phyloP scores from a whole-genome alignment of 2,329 filamentous ascomycete species.

The Amphichorda felina region DNA sequence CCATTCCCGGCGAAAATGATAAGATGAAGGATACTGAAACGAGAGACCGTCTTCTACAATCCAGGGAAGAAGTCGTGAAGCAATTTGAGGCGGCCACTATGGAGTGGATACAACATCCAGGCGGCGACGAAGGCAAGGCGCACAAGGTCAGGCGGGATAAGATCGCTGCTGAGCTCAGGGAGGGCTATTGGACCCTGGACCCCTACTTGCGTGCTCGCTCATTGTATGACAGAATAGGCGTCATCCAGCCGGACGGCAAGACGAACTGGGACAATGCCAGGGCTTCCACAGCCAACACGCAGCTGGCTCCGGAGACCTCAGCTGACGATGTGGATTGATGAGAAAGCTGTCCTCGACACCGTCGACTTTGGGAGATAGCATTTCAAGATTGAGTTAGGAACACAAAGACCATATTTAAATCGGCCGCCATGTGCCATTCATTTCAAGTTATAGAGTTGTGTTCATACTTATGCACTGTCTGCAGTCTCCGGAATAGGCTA shows the following conservation, averaged over 20 bases:
- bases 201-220: constrained; percentile 73
- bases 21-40: constrained; percentile 55
- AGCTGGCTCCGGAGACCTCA: constrained; percentile 19
- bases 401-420: too few species aligned
- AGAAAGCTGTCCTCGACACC: not conserved
- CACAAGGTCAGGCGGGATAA: constrained; percentile 45
- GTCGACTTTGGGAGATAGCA: too few species aligned
- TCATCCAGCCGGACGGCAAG: constrained; percentile 55
- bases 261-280: constrained; percentile 52
- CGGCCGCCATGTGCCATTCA: too few species aligned
- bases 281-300: constrained; percentile 5
- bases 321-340: constrained; percentile 34
- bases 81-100: constrained; percentile 65
- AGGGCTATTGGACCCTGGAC: constrained; percentile 83
- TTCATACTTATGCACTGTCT: too few species aligned
- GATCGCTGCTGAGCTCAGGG: constrained; percentile 50
- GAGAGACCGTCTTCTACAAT: constrained; percentile 49
- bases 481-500: constrained; percentile 26
- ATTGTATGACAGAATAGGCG: constrained; percentile 72
- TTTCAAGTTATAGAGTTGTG: not conserved
- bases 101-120: constrained; percentile 51
- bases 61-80: constrained; percentile 53
- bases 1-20: constrained; percentile 63
- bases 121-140: constrained; percentile 30
- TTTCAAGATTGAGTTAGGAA: too few species aligned